These are phyloP conservation scores for Phytopythium montanum DNA, from an alignment of 352 stramenopile species.

Conservation along the genomic window DNA sequence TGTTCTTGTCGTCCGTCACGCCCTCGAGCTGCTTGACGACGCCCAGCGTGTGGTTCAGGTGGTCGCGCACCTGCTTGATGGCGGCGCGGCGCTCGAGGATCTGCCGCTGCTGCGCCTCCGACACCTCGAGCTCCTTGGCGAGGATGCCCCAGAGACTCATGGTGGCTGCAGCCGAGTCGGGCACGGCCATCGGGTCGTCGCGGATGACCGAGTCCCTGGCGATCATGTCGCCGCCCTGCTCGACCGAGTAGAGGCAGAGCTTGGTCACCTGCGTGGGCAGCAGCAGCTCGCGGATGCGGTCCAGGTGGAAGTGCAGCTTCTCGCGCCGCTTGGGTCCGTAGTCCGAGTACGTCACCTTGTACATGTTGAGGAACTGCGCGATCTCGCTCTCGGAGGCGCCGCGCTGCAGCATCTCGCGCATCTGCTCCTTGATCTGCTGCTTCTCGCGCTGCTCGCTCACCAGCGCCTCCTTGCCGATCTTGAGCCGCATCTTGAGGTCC, in stretches of 20 bases:
- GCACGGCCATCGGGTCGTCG: slow-evolving; percentile 44
- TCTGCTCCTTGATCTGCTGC: slow-evolving; percentile 76
- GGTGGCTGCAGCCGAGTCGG: slow-evolving; percentile 42
- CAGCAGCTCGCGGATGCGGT: slow-evolving; percentile 63
- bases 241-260: slow-evolving; percentile 69
- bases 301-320: slow-evolving; percentile 72
- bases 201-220: slow-evolving; percentile 52
- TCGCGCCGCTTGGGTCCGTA: slow-evolving; percentile 70
- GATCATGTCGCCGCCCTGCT: slow-evolving; percentile 63
- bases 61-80: slow-evolving; percentile 68
- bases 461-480: slow-evolving; percentile 78
- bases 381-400: slow-evolving; percentile 71
- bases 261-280: slow-evolving; percentile 79
- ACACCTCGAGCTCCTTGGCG: slow-evolving; percentile 62
- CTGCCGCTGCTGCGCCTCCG: slow-evolving; percentile 60
- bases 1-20: slow-evolving; percentile 78
- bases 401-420: slow-evolving; percentile 70
- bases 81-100: slow-evolving; percentile 53
- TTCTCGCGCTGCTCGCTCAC: slow-evolving; percentile 74
- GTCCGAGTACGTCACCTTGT: slow-evolving; percentile 80
- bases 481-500: slow-evolving; percentile 76
- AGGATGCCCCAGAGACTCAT: slow-evolving; percentile 75
- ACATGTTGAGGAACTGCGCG: slow-evolving; percentile 76
- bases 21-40: slow-evolving; percentile 66
- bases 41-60: slow-evolving; percentile 64